These are phyloP conservation scores for Yamadazyma sp. DNA, from an alignment of 1,139 yeast genomes.

Conservation along the genomic window DNA sequence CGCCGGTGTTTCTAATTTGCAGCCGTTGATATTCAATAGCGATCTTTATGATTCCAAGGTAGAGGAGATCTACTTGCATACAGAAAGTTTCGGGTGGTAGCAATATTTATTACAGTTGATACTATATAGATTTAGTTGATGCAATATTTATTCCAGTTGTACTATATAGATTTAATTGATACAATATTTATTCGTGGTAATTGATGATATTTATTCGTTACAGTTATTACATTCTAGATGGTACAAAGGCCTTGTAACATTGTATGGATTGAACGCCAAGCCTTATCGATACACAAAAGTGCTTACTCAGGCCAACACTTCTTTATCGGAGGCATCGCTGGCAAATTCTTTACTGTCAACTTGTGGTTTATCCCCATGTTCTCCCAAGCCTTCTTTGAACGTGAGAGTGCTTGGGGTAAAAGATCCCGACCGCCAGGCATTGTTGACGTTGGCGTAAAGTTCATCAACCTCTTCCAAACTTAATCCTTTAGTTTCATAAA, in stretches of 20 bases:
- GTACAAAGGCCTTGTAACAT: too few species aligned
- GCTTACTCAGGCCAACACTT: not conserved
- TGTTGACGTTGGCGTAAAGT: constrained; percentile 51
- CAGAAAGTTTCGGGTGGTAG: constrained; percentile 62
- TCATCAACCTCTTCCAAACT: constrained; percentile 68
- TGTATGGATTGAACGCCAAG: too few species aligned
- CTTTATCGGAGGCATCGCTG: not conserved
- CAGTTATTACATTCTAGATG: too few species aligned
- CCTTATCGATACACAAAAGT: not conserved
- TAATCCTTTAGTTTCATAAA: constrained; percentile 67
- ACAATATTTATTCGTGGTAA: too few species aligned
- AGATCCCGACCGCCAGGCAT: constrained; percentile 30
- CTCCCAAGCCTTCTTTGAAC: constrained; percentile 19
- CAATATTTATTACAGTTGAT: too few species aligned
- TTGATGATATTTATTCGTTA: too few species aligned
- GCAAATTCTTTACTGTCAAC: not conserved
- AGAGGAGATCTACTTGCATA: constrained; percentile 56
- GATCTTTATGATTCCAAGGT: constrained; percentile 27
- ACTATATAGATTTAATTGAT: too few species aligned
- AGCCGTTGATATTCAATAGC: constrained; percentile 31
- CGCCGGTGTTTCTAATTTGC: constrained; percentile 40
- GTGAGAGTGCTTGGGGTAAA: constrained; percentile 37
- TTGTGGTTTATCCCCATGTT: constrained; percentile 1
- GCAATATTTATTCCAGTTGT: too few species aligned
- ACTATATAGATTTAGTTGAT: too few species aligned